Percentiles rank a stretch among this genome's conserved stretches.
Evolutionary conservation across 352 stramenopile species (phyloP).

Genomic region (Thraustochytrium sp.): DNA sequence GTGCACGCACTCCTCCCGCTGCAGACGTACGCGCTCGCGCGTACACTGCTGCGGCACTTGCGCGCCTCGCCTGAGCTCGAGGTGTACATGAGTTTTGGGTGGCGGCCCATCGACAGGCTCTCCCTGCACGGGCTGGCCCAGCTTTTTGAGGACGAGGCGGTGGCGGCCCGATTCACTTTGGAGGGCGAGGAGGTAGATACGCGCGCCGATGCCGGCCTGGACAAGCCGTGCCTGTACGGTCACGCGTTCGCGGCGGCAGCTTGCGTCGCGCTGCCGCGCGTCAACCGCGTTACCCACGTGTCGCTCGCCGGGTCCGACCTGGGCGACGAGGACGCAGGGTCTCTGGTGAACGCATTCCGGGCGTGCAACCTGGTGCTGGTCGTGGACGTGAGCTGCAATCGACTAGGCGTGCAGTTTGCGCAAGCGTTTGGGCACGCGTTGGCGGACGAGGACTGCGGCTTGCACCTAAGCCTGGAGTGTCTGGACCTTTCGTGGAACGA

Average conservation of each 20-base stretch:
- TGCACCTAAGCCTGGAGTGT: background rate
- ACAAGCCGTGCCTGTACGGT: background rate
- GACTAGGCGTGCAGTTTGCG: background rate
- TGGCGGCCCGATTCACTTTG: background rate
- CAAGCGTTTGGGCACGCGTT: background rate
- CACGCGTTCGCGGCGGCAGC: background rate
- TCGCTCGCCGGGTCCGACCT: background rate
- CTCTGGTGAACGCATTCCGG: background rate
- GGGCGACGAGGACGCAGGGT: background rate
- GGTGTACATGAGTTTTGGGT: background rate
- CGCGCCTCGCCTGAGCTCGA: background rate
- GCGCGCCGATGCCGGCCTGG: background rate
- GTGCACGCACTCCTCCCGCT: background rate
- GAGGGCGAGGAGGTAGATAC: background rate
- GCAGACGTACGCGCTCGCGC: background rate
- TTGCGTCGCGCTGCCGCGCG: background rate
- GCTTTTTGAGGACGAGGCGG: background rate
- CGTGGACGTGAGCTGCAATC: background rate
- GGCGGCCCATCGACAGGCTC: background rate
- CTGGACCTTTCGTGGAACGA: conserved; percentile 23
- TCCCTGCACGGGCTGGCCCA: background rate
- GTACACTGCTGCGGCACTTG: background rate
- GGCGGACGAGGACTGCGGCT: background rate
- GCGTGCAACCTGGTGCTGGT: background rate
- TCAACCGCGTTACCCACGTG: background rate